Evolutionary conservation across 2,329 filamentous ascomycete genomes (phyloP), one percentile per base, ranked within the genome.

Genomic region (Monosporascus ibericus): DNA sequence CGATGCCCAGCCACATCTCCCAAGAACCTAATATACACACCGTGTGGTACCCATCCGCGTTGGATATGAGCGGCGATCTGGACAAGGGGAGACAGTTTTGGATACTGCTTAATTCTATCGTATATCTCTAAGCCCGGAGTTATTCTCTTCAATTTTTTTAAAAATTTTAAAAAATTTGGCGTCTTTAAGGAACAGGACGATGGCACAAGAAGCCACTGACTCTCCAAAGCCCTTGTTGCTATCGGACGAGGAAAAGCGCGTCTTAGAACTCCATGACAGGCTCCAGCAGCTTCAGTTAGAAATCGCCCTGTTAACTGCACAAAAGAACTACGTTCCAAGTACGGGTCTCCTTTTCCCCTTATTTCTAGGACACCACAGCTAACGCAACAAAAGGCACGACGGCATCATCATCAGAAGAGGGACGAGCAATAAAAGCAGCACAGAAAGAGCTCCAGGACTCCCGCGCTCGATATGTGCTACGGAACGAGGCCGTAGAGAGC

Each of bases 261-360:
- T 87, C 27, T 74, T 94, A 37, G 77, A 82, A 40, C 77, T 92
- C 48, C 88, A 90, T 69, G 85, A 91, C 66, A 79, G 80, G 58
- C 73, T 90, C 25, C 82, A 86, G 63, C 83, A 88, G 65, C 75
- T 92, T 44, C 81, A 85, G 62, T 72, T 92, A 22, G 86, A 94
- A 70, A 81, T 85, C 51, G 85, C 85, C 38, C 75, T 94, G 39
- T 70, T 91, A 14, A 76, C 71, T 44, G 78, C 78, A 5, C 75
- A 77, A 47, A 65, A 71, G n/a, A 58, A 60, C 7, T 66, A 72
- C 52, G 58, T 60, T 18, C 57, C 65, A 57, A 65, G 76, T 76
- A 60, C 52, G 61, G 5, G 22, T 3, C 22, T 20, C 38, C 5
- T 46, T 22, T 20, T 8, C 8, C 9, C 5, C 18, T 27, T n/a